These are phyloP conservation scores for Corchorus capsularis DNA, from an alignment of 345 rosid genomes.

Conservation along the genomic window DNA sequence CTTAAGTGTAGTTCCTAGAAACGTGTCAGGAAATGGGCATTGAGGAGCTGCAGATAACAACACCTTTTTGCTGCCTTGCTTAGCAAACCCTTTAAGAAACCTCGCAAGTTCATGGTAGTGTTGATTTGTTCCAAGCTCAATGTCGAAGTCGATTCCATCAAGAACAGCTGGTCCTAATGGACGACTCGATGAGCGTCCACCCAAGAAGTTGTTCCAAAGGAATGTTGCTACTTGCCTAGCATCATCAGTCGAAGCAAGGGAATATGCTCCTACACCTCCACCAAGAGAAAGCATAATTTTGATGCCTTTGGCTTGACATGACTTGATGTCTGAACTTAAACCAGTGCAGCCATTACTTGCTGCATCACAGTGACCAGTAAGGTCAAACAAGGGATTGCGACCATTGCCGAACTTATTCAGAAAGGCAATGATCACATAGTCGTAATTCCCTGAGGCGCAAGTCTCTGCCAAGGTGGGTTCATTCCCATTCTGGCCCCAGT, in stretches of 20 bases:
- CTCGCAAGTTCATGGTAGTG: constrained; percentile 17
- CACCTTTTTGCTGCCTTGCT: background rate
- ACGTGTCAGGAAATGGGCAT: constrained; percentile 20
- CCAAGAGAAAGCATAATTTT: constrained; percentile 36
- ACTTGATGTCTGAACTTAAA: background rate
- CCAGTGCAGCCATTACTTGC: constrained; percentile 15
- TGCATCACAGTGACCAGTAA: constrained; percentile 37
- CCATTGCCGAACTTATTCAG: constrained; percentile 27
- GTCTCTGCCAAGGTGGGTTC: constrained; percentile 19
- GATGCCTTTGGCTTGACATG: constrained; percentile 27
- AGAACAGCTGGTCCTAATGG: constrained; percentile 25
- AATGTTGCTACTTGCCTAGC: constrained; percentile 20
- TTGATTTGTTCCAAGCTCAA: constrained; percentile 1
- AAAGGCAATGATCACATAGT: constrained; percentile 29
- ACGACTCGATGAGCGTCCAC: constrained; percentile 10
- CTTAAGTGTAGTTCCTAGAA: background rate
- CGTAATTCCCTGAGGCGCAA: constrained; percentile 20
- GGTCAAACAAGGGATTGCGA: constrained; percentile 21
- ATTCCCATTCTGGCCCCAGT: constrained; percentile 21
- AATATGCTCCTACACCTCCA: constrained; percentile 15
- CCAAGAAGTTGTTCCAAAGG: constrained; percentile 22
- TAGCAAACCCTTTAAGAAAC: background rate
- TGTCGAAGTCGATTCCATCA: constrained; percentile 26
- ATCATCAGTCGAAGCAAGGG: constrained; percentile 18
- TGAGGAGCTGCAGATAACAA: constrained; percentile 25